A percentile compares a stretch with the other conserved stretches of the same genome.
Evolutionary conservation across 495 filamentous ascomycete genomes (phyloP).

Genomic region (Penicillium robsamsonii): DNA sequence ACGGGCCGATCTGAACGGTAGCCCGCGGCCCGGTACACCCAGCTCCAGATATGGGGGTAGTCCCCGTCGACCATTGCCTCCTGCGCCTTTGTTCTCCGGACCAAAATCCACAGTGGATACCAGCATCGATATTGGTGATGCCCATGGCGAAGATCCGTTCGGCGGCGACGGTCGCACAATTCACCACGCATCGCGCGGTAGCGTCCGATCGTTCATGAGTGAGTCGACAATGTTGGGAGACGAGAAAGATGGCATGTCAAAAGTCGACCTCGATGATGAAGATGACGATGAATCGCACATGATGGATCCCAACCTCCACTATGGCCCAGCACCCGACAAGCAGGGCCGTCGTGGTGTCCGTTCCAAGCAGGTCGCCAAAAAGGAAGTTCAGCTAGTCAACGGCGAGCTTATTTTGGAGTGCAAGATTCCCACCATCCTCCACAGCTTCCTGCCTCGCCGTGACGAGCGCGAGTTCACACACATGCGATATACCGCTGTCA

Average conservation of each 20-base stretch:
- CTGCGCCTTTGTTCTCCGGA: constrained; percentile 77
- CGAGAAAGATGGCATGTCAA: constrained; percentile 45
- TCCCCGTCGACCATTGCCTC: constrained; percentile 82
- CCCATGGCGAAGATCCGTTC: constrained; percentile 73
- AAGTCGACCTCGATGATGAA: constrained; percentile 43
- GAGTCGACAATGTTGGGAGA: constrained; percentile 63
- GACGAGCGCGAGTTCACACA: constrained; percentile 97
- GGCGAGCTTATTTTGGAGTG: constrained; percentile 97
- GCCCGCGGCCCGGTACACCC: constrained; percentile 84
- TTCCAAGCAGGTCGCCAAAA: constrained; percentile 83
- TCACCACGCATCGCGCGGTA: constrained; percentile 40
- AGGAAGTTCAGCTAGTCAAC: constrained; percentile 93
- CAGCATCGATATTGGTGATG: constrained; percentile 54
- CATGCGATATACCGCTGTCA: constrained; percentile 99
- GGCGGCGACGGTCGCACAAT: constrained; percentile 57
- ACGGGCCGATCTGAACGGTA: constrained; percentile 83
- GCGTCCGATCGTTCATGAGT: constrained; percentile 61
- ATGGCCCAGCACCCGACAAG: constrained; percentile 81
- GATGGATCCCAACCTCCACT: constrained; percentile 57
- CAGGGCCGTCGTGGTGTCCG: constrained; percentile 84
- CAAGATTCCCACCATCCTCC: constrained; percentile 96
- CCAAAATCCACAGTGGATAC: constrained; percentile 40
- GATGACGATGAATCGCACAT: constrained; percentile 42
- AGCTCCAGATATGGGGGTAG: constrained; percentile 83
- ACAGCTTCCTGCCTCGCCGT: constrained; percentile 87